phyloP scores from a whole-genome alignment of 495 filamentous ascomycete species.

The Penicillium coffeae region DNA sequence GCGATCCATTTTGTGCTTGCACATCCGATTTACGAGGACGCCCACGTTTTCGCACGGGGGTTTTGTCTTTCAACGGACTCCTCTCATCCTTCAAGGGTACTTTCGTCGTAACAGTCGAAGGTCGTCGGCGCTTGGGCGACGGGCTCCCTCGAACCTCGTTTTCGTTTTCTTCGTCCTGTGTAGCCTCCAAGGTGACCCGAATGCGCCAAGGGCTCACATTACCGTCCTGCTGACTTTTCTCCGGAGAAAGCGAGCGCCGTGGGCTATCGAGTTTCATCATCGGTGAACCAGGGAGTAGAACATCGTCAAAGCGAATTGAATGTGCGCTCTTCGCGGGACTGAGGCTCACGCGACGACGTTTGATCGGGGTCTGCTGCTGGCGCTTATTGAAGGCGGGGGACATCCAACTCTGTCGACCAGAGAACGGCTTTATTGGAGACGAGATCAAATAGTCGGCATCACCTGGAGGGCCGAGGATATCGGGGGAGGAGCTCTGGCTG shows the following conservation, averaged over 20 bases:
- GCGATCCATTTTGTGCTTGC: constrained; percentile 26
- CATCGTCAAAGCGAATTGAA: constrained; percentile 44
- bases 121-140: constrained; percentile 33
- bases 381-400: constrained; percentile 34
- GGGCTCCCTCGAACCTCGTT: constrained; percentile 24
- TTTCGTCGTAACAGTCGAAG: constrained; percentile 47
- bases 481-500: constrained; percentile 43
- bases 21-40: constrained; percentile 45
- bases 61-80: constrained; percentile 27
- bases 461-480: constrained; percentile 44
- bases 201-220: constrained; percentile 55
- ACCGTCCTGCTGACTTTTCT: constrained; percentile 32
- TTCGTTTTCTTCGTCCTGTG: constrained; percentile 41
- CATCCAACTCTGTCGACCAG: constrained; percentile 42
- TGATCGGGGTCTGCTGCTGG: constrained; percentile 32
- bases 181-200: constrained; percentile 55
- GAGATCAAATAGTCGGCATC: constrained; percentile 45
- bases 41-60: constrained; percentile 36
- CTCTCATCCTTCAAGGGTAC: constrained; percentile 52
- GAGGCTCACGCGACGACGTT: constrained; percentile 35
- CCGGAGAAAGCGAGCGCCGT: constrained; percentile 34
- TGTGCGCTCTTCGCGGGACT: constrained; percentile 39
- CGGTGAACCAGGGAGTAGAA: constrained; percentile 41
- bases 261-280: constrained; percentile 32
- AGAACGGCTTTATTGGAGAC: constrained; percentile 40